Percentiles rank a stretch among this genome's conserved stretches.
Evolutionary conservation across 768 basidiomycete species (phyloP).

Genomic region (Paxillus rubicundulus): DNA sequence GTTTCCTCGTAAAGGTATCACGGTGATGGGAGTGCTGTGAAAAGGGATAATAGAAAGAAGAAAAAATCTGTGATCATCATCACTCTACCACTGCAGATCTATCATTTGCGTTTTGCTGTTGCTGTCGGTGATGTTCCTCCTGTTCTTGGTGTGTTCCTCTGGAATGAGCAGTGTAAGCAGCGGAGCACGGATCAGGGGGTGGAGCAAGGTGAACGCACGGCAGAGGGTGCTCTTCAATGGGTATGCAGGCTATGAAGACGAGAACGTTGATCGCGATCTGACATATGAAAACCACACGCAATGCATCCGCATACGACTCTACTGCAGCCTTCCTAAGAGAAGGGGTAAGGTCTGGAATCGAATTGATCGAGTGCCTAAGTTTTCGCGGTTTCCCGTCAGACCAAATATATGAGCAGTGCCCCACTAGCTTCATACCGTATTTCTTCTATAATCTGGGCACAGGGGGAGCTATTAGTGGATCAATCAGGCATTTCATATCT

Average conservation of each 20-base stretch:
- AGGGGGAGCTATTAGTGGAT: conserved; percentile 19
- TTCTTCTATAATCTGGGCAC: conserved; percentile 61
- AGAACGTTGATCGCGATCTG: conserved; percentile 68
- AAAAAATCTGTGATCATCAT: conserved; percentile 10
- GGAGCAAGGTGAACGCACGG: conserved; percentile 33
- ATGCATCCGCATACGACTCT: conserved; percentile 74
- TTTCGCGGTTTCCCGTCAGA: conserved; percentile 11
- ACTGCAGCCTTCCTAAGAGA: conserved; percentile 57
- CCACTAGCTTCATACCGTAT: conserved; percentile 49
- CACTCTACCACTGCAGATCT: conserved; percentile 16
- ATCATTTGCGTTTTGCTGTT: conserved; percentile 23
- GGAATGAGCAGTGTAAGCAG: conserved; percentile 13
- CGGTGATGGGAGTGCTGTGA: conserved; percentile 5
- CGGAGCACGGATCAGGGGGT: conserved; percentile 12
- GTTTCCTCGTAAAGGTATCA: conserved; percentile 22
- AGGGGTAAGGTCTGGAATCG: conserved; percentile 65
- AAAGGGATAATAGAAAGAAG: conserved; percentile 2
- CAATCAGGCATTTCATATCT: conserved; percentile 23
- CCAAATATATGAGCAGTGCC: conserved; percentile 13
- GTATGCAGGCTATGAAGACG: conserved; percentile 64
- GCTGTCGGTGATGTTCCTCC: conserved; percentile 52
- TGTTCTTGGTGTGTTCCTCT: conserved; percentile 66
- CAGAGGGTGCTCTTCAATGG: conserved; percentile 71
- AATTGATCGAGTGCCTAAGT: conserved; percentile 63
- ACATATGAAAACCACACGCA: conserved; percentile 80